phyloP scores from a whole-genome alignment of 345 rosid genomes.

The Pistacia atlantica region DNA sequence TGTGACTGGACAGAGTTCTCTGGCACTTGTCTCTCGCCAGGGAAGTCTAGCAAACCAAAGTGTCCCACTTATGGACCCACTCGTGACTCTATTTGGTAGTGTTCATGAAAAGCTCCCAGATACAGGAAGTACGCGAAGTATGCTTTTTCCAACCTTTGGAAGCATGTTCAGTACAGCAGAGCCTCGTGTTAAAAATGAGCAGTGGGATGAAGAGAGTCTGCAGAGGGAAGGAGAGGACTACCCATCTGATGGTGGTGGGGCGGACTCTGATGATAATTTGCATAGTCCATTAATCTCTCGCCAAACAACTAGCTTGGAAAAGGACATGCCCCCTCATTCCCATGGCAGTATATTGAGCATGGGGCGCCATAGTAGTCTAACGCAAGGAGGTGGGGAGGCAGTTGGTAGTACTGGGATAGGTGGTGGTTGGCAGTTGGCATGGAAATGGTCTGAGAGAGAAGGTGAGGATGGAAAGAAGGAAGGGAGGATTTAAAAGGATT shows the following conservation, averaged over 20 bases:
- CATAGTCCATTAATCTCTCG: conserved; percentile 89
- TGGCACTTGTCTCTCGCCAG: conserved; percentile 68
- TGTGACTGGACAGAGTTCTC: conserved; percentile 78
- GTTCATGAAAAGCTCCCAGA: conserved; percentile 91
- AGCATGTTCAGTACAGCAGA: conserved; percentile 87
- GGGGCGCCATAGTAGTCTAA: conserved; percentile 71
- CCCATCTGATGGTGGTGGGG: conserved; percentile 55
- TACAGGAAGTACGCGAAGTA: conserved; percentile 74
- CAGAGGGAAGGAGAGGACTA: conserved; percentile 72
- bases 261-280: conserved; percentile 78
- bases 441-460: conserved; percentile 74
- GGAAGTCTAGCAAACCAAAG: conserved; percentile 80
- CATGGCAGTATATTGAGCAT: conserved; percentile 66
- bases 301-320: conserved; percentile 82
- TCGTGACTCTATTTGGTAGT: conserved; percentile 85
- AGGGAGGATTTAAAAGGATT: conserved; percentile 83
- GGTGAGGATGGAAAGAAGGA: conserved; percentile 72
- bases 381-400: conserved; percentile 63
- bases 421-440: conserved; percentile 98
- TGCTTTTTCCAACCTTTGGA: conserved; percentile 77
- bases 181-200: conserved; percentile 57
- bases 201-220: conserved; percentile 90
- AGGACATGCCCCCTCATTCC: conserved; percentile 59
- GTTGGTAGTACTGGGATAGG: conserved; percentile 81
- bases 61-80: conserved; percentile 80